These are phyloP conservation scores for Mycena rosella DNA, from an alignment of 768 basidiomycete species.

Conservation along the genomic window DNA sequence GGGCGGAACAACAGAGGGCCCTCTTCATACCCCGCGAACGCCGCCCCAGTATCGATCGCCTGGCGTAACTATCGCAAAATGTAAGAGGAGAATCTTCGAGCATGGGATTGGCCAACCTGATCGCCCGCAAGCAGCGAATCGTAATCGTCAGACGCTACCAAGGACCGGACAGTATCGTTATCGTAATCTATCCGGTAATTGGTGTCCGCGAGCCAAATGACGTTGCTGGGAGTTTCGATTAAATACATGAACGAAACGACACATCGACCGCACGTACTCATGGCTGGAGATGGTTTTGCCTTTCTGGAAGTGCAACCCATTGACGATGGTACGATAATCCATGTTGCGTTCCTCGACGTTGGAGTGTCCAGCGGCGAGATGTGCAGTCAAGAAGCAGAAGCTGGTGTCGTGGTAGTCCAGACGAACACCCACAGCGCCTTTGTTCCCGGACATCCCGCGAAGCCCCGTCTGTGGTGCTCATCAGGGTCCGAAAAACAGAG, in stretches of 20 bases:
- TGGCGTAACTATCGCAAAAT: slow-evolving; percentile 68
- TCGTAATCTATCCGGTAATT: slow-evolving; percentile 95
- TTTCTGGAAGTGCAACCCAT: slow-evolving; percentile 87
- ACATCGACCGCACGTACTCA: slow-evolving; percentile 69
- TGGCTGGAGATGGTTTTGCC: slow-evolving; percentile 92
- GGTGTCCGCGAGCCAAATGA: slow-evolving; percentile 95
- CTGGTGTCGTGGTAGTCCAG: slow-evolving; percentile 92
- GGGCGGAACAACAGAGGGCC: slow-evolving; percentile 93
- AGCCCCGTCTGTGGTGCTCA: slow-evolving; percentile 74
- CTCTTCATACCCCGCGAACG: slow-evolving; percentile 88
- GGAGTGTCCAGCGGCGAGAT: slow-evolving; percentile 94
- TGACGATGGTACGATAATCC: slow-evolving; percentile 90
- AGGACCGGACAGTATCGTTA: slow-evolving; percentile 81
- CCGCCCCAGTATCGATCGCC: slow-evolving; percentile 78
- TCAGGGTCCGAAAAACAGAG: slow-evolving; percentile 12
- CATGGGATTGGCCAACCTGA: slow-evolving; percentile 70
- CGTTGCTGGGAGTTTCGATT: slow-evolving; percentile 67
- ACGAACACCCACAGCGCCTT: slow-evolving; percentile 95
- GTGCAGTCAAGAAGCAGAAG: slow-evolving; percentile 96
- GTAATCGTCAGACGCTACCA: slow-evolving; percentile 74
- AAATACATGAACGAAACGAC: slow-evolving; percentile 2
- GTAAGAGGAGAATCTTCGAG: slow-evolving; percentile 11
- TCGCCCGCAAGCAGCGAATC: slow-evolving; percentile 85
- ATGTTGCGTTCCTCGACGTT: slow-evolving; percentile 92
- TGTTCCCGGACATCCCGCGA: slow-evolving; percentile 96